phyloP scores from a whole-genome alignment of 768 basidiomycete genomes.

The Pisolithus sp. region DNA sequence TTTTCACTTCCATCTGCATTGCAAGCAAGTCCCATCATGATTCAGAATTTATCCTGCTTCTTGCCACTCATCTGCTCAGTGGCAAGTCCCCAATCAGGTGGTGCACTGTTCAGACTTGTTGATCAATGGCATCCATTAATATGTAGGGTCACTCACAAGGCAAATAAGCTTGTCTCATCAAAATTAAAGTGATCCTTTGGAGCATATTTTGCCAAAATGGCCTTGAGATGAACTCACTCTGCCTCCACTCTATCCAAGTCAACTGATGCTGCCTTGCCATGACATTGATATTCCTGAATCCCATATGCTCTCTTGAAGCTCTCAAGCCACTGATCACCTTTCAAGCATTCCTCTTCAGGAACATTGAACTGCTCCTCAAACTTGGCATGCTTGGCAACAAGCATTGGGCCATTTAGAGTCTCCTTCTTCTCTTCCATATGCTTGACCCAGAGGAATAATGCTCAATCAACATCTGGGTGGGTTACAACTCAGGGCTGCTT shows the following conservation, averaged over 20 bases:
- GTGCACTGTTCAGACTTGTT: neutral
- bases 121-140: neutral
- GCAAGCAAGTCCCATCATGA: conserved; percentile 6
- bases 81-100: conserved; percentile 14
- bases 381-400: conserved; percentile 7
- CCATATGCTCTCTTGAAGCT: conserved; percentile 1
- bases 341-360: conserved; percentile 19
- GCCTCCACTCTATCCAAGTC: conserved; percentile 16
- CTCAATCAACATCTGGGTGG: conserved; percentile 28
- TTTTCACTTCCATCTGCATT: conserved; percentile 5
- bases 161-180: neutral
- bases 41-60: conserved; percentile 10
- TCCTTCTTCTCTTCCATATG: conserved; percentile 26
- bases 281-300: neutral
- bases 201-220: conserved; percentile 14
- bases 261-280: conserved; percentile 24
- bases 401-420: conserved; percentile 10
- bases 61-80: conserved; percentile 11
- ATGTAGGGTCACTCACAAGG: neutral
- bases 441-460: conserved; percentile 26
- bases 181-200: neutral
- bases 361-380: conserved; percentile 28
- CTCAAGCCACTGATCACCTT: conserved; percentile 3
- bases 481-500: conserved; percentile 26
- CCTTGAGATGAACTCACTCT: conserved; percentile 14